phyloP scores from a whole-genome alignment of 2,329 filamentous ascomycete genomes.

The Ampelomyces quisqualis region DNA sequence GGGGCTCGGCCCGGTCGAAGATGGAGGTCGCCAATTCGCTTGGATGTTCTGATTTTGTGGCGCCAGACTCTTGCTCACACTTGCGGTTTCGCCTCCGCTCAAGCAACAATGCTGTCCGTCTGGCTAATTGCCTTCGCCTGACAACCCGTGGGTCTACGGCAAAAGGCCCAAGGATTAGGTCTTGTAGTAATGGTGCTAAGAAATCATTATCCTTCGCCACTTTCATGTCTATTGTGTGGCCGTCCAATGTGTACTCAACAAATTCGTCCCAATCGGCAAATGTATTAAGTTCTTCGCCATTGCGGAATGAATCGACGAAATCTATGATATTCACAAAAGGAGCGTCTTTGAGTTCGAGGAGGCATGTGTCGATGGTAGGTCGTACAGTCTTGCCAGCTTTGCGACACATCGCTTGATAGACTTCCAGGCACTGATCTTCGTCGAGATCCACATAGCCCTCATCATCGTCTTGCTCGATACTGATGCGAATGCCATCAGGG shows the following conservation, averaged over 20 bases:
- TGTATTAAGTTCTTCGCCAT: not conserved
- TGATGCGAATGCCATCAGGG: not conserved
- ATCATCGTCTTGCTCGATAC: not conserved
- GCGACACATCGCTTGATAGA: conserved; percentile 6
- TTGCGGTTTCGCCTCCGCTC: not conserved
- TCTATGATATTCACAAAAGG: conserved; percentile 8
- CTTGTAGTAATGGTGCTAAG: conserved; percentile 3
- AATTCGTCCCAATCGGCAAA: conserved; percentile 1
- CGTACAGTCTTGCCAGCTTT: not conserved
- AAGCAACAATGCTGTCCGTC: not conserved
- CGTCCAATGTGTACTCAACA: not conserved
- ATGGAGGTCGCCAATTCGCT: not conserved
- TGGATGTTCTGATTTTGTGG: not conserved
- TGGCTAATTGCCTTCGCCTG: not conserved
- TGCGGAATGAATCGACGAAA: conserved; percentile 1
- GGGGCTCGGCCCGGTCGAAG: not conserved
- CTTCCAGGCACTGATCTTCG: conserved; percentile 3
- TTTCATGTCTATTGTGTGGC: not conserved
- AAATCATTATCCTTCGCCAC: conserved; percentile 5
- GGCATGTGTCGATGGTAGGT: not conserved
- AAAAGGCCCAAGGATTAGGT: not conserved
- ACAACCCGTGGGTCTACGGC: not conserved
- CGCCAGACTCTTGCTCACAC: not conserved
- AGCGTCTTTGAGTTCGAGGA: not conserved
- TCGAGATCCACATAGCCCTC: not conserved